These are phyloP conservation scores for Barbarea vulgaris DNA, from an alignment of 345 rosid genomes.

Conservation along the genomic window DNA sequence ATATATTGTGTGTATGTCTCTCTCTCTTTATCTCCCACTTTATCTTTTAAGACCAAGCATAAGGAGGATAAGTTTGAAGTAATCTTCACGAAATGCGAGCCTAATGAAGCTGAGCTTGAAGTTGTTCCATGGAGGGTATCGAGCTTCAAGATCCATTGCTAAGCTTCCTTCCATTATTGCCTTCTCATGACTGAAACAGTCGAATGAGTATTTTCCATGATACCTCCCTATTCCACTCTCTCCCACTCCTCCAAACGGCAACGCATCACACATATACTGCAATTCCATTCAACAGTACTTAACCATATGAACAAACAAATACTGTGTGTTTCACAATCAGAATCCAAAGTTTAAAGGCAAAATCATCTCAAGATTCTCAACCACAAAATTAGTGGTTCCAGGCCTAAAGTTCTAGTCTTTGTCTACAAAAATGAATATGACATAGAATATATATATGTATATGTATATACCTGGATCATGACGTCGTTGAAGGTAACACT, in stretches of 20 bases:
- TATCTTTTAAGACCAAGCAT: slow-evolving; percentile 55
- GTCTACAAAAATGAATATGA: neutral
- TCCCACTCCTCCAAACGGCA: slow-evolving; percentile 94
- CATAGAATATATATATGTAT: neutral
- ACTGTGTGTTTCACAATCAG: neutral
- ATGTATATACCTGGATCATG: slow-evolving; percentile 59
- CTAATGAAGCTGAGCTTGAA: slow-evolving; percentile 74
- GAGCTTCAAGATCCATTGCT: slow-evolving; percentile 64
- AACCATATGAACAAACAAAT: neutral
- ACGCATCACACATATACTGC: slow-evolving; percentile 66
- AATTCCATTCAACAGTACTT: slow-evolving; percentile 17
- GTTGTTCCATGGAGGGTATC: slow-evolving; percentile 83
- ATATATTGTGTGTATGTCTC: neutral
- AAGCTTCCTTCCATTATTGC: slow-evolving; percentile 70
- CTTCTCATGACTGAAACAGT: slow-evolving; percentile 88
- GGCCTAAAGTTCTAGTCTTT: neutral
- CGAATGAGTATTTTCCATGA: slow-evolving; percentile 92
- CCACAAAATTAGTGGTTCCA: neutral
- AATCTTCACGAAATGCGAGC: slow-evolving; percentile 55
- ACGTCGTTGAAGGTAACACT: slow-evolving; percentile 72
- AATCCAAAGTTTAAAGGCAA: neutral
- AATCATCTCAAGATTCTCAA: neutral
- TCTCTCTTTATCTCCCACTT: slow-evolving; percentile 6
- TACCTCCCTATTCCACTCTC: slow-evolving; percentile 83
- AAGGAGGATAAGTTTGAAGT: slow-evolving; percentile 58